Conservation (phyloP, 148 eudicot genomes). For the Nepenthes gracilis region DNA sequence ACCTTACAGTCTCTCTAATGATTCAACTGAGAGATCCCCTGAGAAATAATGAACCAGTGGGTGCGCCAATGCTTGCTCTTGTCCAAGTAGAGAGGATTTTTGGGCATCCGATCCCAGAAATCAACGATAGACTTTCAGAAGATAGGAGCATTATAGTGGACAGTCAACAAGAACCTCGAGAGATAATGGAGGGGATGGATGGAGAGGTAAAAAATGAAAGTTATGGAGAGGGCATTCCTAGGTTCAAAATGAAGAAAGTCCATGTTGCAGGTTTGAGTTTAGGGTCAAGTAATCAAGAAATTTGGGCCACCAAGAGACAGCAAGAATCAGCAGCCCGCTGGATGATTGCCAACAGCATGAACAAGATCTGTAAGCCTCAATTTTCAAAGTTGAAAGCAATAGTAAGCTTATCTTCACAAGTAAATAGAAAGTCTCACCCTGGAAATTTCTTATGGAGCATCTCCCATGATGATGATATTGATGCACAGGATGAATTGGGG, state of each 20-base stretch:
- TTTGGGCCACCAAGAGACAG: conserved; percentile 30
- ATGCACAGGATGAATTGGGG: conserved; percentile 12
- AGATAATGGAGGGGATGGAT: conserved; percentile 4
- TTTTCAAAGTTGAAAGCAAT: conserved; percentile 27
- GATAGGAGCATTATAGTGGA: not conserved
- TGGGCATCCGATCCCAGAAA: not conserved
- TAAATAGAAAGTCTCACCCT: conserved; percentile 16
- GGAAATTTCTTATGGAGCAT: conserved; percentile 46
- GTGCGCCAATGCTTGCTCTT: conserved; percentile 84
- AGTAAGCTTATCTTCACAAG: conserved; percentile 9
- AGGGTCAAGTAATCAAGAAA: conserved; percentile 15
- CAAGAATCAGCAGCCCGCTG: conserved; percentile 51
- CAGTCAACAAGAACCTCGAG: not conserved
- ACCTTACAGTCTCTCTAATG: conserved; percentile 58
- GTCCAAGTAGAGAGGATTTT: conserved; percentile 51
- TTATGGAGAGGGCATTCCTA: conserved; percentile 7
- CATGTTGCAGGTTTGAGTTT: conserved; percentile 39
- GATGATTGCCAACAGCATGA: conserved; percentile 52
- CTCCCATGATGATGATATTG: conserved; percentile 15
- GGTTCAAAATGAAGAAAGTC: conserved; percentile 27
- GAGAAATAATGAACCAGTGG: conserved; percentile 86
- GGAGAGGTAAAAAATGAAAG: not conserved
- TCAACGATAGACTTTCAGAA: conserved; percentile 2
- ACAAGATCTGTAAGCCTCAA: conserved; percentile 16
- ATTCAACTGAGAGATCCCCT: conserved; percentile 87